Evolutionary conservation across 176 grass and related monocot genomes (phyloP), one percentile per base, ranked within the genome.

Genomic region (Rhynchospora pubera): DNA sequence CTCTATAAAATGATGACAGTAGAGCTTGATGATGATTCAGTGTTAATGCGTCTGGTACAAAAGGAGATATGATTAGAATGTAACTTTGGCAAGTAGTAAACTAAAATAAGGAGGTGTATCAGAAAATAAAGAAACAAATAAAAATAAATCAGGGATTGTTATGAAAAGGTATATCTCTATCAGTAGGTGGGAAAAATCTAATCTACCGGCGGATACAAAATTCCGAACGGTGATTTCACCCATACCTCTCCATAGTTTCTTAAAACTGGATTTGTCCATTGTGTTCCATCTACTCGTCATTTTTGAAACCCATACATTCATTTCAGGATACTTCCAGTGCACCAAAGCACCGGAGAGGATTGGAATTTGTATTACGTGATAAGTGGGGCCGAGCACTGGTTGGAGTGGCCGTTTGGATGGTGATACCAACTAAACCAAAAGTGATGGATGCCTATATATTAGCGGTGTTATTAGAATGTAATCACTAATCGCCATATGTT

Each of bases 11-110:
- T 39, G 71, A 34, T 11, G 39, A 22, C 14, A 46, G 15, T 43
- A 62, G 11, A 47, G 46, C 28, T 60, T 30, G 65, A 55, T 64
- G 57, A 24, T 81, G 67, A 76, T 44, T 63, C 50, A 48, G 79
- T 82, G 79, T 60, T 65, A 82, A 82, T 82, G 79, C 62, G 59
- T 58, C 60, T 82, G 59, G 79, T 82, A 58, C 43, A 82, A 82
- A 39, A 39, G 34, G 4, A 19, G 24, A 52, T 82, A 82, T 82
- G 46, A 82, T 82, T 82, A 67, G 23, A 62, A 81, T 64, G 46
- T 14, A 65, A 65, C n/a, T 48, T 81, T 45, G 34, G 79, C 13
- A 65, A 81, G 19, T 32, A 53, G 9, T 65, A 30, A 82, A 82
- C 16, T 50, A 82, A 75, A 82, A 65, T 48, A 61, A 82, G 5